Evolutionary conservation across 805 yeast genomes (phyloP), one percentile per base, ranked within the genome.

Genomic region (Myxozyma neotropica): DNA sequence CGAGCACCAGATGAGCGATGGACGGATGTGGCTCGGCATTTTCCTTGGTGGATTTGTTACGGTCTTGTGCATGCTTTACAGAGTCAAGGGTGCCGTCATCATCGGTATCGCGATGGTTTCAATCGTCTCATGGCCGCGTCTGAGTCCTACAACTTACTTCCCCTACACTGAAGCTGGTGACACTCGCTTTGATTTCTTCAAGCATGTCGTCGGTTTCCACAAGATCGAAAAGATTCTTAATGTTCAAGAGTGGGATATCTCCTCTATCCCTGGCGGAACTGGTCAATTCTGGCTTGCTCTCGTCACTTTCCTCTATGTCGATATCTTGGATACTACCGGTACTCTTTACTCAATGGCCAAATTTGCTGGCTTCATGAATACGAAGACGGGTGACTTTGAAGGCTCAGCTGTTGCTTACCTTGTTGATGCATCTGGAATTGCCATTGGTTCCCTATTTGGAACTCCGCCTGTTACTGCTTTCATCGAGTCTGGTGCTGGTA

Each of bases 401-500:
- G 68, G 68, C 12, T 64, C 68, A 6, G 67, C 68, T 23, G 58
- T 49, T 13, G 68, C 68, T 13, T 64, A 63, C 50, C 23, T 64
- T 39, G 67, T 63, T 45, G 68, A 64, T 45, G 68, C 68, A 7
- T 17, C 42, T 17, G 56, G 67, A 31, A 63, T 64, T 29, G 58
- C 55, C 26, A 57, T 64, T 24, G 67, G 68, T 29, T 64, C 68
- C 3, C 53, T 64, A 36, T 60, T 64, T 44, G 68, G 68, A 12
- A 23, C 55, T 27, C 58, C 67, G 19, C 68, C 68, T 44, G 68
- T 64, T n/a, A 64, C 68, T 24, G 68, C 68, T 13, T 64, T 59
- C 47, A 53, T 64, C 44, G 68, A 64, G 49, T 63, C 67, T 24
- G 68, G 68, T 24, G 63, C 68, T 26, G 68, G 68, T 53, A 64